phyloP scores from a whole-genome alignment of 148 eudicot species.

The Cornus suecica region DNA sequence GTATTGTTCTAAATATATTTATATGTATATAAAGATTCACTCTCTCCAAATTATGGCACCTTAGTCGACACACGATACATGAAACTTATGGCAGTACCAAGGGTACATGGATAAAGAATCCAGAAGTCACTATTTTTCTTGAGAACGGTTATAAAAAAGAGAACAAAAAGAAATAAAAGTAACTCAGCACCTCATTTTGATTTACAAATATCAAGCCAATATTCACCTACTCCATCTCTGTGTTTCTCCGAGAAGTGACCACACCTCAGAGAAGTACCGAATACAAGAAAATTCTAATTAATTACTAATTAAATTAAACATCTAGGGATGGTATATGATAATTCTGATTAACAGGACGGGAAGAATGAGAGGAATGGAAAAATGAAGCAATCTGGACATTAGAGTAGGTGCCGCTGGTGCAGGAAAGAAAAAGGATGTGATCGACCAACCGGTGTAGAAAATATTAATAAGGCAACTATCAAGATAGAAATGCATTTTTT shows the following conservation, averaged over 20 bases:
- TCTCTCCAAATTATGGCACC: no score
- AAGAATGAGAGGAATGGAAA: background rate
- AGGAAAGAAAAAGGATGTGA: background rate
- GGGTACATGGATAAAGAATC: background rate
- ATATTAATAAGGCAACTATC: background rate
- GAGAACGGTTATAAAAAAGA: no score
- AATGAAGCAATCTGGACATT: background rate
- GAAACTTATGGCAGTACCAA: background rate
- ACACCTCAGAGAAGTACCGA: background rate
- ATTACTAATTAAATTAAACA: background rate
- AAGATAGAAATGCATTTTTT: background rate
- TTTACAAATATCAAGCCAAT: no score
- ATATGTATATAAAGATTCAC: no score
- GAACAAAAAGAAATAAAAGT: background rate
- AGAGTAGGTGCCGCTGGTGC: background rate
- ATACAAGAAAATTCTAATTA: background rate
- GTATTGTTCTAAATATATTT: no score
- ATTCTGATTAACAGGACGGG: background rate
- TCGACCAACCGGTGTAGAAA: background rate
- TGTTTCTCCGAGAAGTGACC: background rate
- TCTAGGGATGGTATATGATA: background rate
- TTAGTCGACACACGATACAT: no score
- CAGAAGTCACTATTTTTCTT: background rate
- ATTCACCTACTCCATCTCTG: background rate
- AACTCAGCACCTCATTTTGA: no score